A percentile compares a stretch with the other conserved stretches of the same genome.
Conservation (phyloP, 2,329 filamentous ascomycete species). For the Cyphellophora europaea region DNA sequence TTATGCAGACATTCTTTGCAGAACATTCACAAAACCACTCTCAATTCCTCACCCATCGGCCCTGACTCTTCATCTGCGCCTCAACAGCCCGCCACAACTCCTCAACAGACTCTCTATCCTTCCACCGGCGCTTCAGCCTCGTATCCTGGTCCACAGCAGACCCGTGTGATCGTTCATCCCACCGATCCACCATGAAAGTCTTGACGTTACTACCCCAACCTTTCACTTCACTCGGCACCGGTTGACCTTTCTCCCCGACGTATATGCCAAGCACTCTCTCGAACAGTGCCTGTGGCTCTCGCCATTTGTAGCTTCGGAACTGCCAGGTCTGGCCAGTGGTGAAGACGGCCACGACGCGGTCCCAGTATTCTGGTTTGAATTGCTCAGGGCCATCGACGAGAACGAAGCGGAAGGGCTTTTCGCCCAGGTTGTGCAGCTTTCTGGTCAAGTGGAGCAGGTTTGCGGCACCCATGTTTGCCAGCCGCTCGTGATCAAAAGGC, state of each 20-base stretch:
- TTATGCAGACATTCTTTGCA: too few relatives aligned
- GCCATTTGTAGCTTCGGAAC: constrained; percentile 98
- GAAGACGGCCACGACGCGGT: constrained; percentile 88
- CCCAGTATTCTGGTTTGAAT: constrained; percentile 98
- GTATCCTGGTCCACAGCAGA: constrained; percentile 21
- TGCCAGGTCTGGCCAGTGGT: constrained; percentile 98
- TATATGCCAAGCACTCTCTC: constrained; percentile 78
- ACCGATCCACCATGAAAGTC: constrained; percentile 74
- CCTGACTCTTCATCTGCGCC: constrained; percentile 70
- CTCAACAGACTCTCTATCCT: constrained; percentile 89
- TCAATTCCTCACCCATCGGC: too few relatives aligned
- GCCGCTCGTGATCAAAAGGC: constrained; percentile 57
- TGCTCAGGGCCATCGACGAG: constrained; percentile 86
- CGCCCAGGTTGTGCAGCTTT: constrained; percentile 49
- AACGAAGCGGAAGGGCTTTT: constrained; percentile 79
- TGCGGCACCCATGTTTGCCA: constrained; percentile 54
- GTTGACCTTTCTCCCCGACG: constrained; percentile 83
- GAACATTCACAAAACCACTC: too few relatives aligned
- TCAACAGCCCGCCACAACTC: constrained; percentile 86
- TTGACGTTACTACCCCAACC: constrained; percentile 80
- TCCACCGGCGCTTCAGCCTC: constrained; percentile 51
- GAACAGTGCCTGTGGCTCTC: constrained; percentile 79
- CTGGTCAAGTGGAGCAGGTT: constrained; percentile 84
- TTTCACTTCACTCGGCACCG: constrained; percentile 65
- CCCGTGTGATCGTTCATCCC: constrained; percentile 43